Conservation (phyloP, 2,329 filamentous ascomycete species). For the Pestalotiopsis sp. region DNA sequence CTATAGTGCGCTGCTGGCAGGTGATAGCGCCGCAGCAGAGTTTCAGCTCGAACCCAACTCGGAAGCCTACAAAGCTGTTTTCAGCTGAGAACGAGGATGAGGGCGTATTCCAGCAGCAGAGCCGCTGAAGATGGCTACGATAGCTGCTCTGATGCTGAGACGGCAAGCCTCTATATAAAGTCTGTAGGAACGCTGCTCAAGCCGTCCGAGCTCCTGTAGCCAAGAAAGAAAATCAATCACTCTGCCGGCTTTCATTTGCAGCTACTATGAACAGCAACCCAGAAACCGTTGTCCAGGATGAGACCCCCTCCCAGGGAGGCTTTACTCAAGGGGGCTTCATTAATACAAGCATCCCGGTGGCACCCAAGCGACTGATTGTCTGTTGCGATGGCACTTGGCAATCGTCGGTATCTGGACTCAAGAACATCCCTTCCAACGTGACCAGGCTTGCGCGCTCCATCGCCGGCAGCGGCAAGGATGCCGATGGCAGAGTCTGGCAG, state of each 20-base stretch:
- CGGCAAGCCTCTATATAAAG: not conserved
- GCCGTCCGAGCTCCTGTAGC: not conserved
- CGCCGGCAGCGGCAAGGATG: conserved; percentile 35
- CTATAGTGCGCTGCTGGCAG: not conserved
- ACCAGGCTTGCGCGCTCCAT: conserved; percentile 24
- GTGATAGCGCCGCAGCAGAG: not conserved
- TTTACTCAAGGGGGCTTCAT: not conserved
- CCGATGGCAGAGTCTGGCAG: conserved; percentile 34
- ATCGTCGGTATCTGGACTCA: conserved; percentile 21
- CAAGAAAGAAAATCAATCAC: not conserved
- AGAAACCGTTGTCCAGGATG: not conserved
- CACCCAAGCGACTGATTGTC: conserved; percentile 16
- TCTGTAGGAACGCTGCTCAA: not conserved
- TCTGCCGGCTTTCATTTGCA: not conserved
- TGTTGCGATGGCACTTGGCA: conserved; percentile 26
- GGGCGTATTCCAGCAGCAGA: not conserved
- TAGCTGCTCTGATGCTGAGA: not conserved
- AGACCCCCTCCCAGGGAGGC: not conserved
- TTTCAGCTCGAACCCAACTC: not conserved
- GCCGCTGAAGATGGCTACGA: not conserved
- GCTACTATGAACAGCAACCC: not conserved
- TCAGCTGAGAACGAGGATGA: not conserved
- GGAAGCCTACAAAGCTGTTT: not conserved
- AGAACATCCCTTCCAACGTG: conserved; percentile 26
- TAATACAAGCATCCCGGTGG: not conserved